Conservation (phyloP, 1,284 basidiomycete species). For the Cryptococcus deneoformans region DNA sequence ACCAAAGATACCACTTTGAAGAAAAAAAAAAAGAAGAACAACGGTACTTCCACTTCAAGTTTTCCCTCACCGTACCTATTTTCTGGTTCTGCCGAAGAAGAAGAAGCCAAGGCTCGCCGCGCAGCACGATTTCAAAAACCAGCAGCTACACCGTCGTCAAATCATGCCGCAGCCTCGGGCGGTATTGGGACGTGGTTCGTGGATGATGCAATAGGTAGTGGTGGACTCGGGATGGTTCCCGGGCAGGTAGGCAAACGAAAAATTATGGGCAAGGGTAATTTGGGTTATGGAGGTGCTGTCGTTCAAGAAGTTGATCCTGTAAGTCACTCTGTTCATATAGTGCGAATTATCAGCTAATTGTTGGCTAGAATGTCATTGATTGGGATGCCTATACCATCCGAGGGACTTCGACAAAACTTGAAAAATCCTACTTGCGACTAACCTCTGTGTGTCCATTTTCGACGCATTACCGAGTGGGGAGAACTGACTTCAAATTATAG, state of each 20-base stretch:
- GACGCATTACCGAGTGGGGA: background rate
- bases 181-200: slow-evolving; percentile 17
- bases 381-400: slow-evolving; percentile 97
- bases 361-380: slow-evolving; percentile 79
- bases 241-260: slow-evolving; percentile 36
- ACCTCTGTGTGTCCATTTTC: slow-evolving; percentile 64
- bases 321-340: slow-evolving; percentile 16
- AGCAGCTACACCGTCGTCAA: background rate
- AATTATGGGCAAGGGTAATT: slow-evolving; percentile 35
- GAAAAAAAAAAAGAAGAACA: slow-evolving; percentile 8
- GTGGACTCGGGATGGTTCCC: slow-evolving; percentile 21
- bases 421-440: slow-evolving; percentile 93
- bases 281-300: slow-evolving; percentile 35
- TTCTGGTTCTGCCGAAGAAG: slow-evolving; percentile 27
- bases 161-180: slow-evolving; percentile 4
- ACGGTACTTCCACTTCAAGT: slow-evolving; percentile 13
- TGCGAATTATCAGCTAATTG: no score
- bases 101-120: slow-evolving; percentile 38
- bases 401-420: slow-evolving; percentile 80
- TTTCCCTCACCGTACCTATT: slow-evolving; percentile 35
- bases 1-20: slow-evolving; percentile 29
- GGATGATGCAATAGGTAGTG: slow-evolving; percentile 2
- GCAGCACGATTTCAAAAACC: slow-evolving; percentile 38
- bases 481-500: slow-evolving; percentile 47
- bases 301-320: slow-evolving; percentile 51